phyloP scores from a whole-genome alignment of 139 green algal species.

The Penium margaritaceum region DNA sequence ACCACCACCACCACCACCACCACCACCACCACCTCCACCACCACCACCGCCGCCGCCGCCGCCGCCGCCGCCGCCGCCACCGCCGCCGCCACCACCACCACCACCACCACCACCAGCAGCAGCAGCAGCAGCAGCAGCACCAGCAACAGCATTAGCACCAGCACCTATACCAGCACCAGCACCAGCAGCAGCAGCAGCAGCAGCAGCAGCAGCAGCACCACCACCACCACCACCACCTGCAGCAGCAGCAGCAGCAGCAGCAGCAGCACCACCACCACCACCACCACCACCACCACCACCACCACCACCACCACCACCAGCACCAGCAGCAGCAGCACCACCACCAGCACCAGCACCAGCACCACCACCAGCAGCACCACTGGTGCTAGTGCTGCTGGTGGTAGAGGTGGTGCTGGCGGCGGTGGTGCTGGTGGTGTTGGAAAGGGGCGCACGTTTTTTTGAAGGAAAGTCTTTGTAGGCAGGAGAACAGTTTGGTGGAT shows the following conservation, averaged over 20 bases:
- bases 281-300: not conserved
- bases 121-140: not conserved
- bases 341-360: not conserved
- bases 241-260: not conserved
- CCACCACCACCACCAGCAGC: not conserved
- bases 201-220: not conserved
- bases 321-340: not conserved
- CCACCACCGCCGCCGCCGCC: not conserved
- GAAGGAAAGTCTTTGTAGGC: too few species aligned
- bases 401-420: too few species aligned
- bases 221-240: not conserved
- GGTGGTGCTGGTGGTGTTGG: too few species aligned
- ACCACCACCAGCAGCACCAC: not conserved
- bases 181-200: not conserved
- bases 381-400: too few species aligned
- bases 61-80: not conserved
- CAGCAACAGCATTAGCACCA: not conserved
- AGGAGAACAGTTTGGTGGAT: too few species aligned
- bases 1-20: not conserved
- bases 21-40: not conserved
- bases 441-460: too few species aligned
- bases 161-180: not conserved
- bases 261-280: not conserved
- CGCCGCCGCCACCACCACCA: not conserved
- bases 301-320: not conserved